These are phyloP conservation scores for Termitomyces sp. DNA, from an alignment of 768 basidiomycete species.

Conservation along the genomic window DNA sequence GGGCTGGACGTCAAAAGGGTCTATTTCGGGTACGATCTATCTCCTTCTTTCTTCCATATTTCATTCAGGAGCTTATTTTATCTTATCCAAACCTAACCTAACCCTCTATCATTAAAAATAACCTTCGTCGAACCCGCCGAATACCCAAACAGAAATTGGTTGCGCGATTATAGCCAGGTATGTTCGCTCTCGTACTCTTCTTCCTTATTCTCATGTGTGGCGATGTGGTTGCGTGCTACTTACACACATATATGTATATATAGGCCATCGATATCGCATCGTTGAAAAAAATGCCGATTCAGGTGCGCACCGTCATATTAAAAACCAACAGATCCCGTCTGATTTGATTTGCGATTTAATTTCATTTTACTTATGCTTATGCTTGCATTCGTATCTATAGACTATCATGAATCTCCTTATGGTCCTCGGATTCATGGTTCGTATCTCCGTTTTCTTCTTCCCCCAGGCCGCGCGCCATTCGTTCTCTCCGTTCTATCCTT, in stretches of 20 bases:
- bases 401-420: conserved; percentile 87
- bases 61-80: too few relatives aligned
- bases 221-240: too few relatives aligned
- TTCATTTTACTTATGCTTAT: too few relatives aligned
- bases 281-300: conserved; percentile 65
- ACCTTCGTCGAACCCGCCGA: too few relatives aligned
- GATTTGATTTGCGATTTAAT: too few relatives aligned
- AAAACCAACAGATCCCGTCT: background rate
- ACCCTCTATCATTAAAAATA: background rate
- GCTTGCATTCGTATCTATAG: too few relatives aligned
- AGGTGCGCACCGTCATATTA: conserved; percentile 43
- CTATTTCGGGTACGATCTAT: conserved; percentile 67
- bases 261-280: conserved; percentile 80
- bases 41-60: background rate
- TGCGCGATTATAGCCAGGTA: conserved; percentile 83
- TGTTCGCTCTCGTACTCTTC: background rate
- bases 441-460: conserved; percentile 15
- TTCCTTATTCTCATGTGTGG: too few relatives aligned
- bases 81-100: background rate
- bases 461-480: too few relatives aligned
- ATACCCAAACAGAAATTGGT: conserved; percentile 63
- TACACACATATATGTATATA: too few relatives aligned
- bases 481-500: too few relatives aligned
- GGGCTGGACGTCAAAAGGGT: conserved; percentile 81
- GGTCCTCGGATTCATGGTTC: conserved; percentile 85